These are phyloP conservation scores for Xylaria sp. DNA, from an alignment of 2,329 filamentous ascomycete species.

Conservation along the genomic window DNA sequence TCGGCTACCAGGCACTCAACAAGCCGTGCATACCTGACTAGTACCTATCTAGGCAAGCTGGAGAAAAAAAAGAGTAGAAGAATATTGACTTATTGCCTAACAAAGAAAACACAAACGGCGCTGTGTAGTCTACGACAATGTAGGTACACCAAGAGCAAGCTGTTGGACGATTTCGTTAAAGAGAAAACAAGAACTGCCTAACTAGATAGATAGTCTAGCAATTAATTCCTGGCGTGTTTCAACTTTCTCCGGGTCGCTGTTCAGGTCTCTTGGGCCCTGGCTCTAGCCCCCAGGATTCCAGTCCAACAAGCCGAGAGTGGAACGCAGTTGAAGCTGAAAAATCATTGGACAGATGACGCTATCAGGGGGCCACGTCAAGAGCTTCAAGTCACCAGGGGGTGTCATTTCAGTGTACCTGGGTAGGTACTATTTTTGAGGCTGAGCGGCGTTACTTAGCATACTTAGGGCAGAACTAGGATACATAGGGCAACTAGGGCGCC, in stretches of 20 bases:
- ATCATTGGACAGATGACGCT: constrained; percentile 33
- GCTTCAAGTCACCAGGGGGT: constrained; percentile 17
- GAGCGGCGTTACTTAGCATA: constrained; percentile 11
- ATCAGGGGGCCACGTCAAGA: constrained; percentile 25
- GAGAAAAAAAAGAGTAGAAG: constrained; percentile 3
- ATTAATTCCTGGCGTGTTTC: constrained; percentile 35
- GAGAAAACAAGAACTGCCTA: constrained; percentile 16
- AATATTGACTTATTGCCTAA: constrained; percentile 17
- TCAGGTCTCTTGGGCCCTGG: constrained; percentile 23
- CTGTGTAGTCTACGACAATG: not conserved
- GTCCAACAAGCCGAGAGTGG: constrained; percentile 24
- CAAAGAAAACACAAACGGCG: constrained; percentile 24
- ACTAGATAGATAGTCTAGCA: constrained; percentile 3
- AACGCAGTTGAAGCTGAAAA: constrained; percentile 30
- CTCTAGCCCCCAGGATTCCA: constrained; percentile 24
- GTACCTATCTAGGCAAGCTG: not conserved
- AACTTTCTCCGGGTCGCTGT: constrained; percentile 32
- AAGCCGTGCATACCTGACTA: constrained; percentile 14
- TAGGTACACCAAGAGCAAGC: constrained; percentile 7
- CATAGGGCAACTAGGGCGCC: not conserved
- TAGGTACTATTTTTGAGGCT: constrained; percentile 19
- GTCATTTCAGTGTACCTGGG: constrained; percentile 16
- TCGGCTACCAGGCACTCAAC: constrained; percentile 10
- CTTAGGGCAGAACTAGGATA: not conserved
- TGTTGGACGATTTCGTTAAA: constrained; percentile 19